A percentile compares a stretch with the other conserved stretches of the same genome.
These are phyloP conservation scores for Penicillium longicatenatum DNA, from an alignment of 495 filamentous ascomycete genomes.

Conservation along the genomic window DNA sequence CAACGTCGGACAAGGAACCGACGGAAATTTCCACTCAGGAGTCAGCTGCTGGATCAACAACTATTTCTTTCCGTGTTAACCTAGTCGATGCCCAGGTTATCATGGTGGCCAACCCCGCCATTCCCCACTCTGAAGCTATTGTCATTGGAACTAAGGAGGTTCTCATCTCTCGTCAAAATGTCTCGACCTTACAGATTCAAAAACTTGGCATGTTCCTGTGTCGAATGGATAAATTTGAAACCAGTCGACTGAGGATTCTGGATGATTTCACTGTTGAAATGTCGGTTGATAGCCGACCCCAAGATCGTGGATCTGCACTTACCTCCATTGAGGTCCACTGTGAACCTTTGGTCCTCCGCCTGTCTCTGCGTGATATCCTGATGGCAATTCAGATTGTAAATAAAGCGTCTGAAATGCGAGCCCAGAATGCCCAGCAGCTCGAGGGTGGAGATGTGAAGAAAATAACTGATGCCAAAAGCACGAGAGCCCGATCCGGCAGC, in stretches of 20 bases:
- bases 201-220: constrained; percentile 98
- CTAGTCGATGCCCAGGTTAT: constrained; percentile 95
- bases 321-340: constrained; percentile 85
- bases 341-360: constrained; percentile 87
- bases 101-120: constrained; percentile 89
- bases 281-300: constrained; percentile 76
- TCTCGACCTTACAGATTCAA: constrained; percentile 85
- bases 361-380: constrained; percentile 92
- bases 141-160: constrained; percentile 94
- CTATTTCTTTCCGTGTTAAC: constrained; percentile 86
- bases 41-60: constrained; percentile 57
- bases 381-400: constrained; percentile 90
- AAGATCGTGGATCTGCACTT: constrained; percentile 64
- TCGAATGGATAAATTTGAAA: constrained; percentile 95
- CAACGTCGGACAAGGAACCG: constrained; percentile 33
- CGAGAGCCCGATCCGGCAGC: constrained; percentile 60
- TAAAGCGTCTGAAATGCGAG: constrained; percentile 84
- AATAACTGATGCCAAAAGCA: constrained; percentile 64
- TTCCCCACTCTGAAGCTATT: constrained; percentile 88
- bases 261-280: constrained; percentile 93
- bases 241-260: constrained; percentile 80
- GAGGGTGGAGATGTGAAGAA: constrained; percentile 61
- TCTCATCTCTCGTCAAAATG: constrained; percentile 89
- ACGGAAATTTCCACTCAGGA: constrained; percentile 26
- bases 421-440: constrained; percentile 47